Evolutionary conservation across 768 basidiomycete species (phyloP), one percentile per base, ranked within the genome.

Genomic region (Daedaleopsis sinensis): DNA sequence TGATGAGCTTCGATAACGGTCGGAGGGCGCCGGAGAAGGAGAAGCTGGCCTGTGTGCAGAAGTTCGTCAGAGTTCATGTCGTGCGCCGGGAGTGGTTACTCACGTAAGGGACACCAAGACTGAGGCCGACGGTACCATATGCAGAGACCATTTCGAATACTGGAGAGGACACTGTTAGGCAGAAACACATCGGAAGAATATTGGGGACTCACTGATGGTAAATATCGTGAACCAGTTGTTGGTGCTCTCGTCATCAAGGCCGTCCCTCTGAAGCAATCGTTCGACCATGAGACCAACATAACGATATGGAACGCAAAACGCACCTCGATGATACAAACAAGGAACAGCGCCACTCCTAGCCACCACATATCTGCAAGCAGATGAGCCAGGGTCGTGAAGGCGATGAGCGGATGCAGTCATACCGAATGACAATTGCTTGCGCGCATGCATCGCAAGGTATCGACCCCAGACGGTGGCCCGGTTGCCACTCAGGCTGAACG

Each of bases 291-390:
- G 9, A 16, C 51, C 38, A 16, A 19, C 18, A 35, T 51, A 2
- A 13, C 32, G 13, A 15, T 0, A 4, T 4, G 1, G 11, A 18
- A 57, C 37, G 27, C 35, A 15, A 58, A 47, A 65, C 82, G 61
- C 62, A 92, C 93, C 83, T 98, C 97, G 63, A 97, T 87, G 65
- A 98, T 96, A 71, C 96, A 98, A 43, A 98, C 80, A 1, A 97
- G 73, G 75, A 95, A 94, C 13, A 98, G 74, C 0, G 93, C 94
- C 13, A 93, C 73, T 0, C 79, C 90, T 21, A 98, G 74, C 94
- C 94, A 97, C 96, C 96, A 97, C 84, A 98, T 94, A 74, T 97
- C 96, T 94, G 64, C 15, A n/a, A 50, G 47, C 4, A 13, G 36
- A 9, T 38, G 46, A 44, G 61, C 61, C 6, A 15, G 8, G 15